These are phyloP conservation scores for Dothidotthia symphoricarpi DNA, from an alignment of 2,329 filamentous ascomycete genomes.

Conservation along the genomic window DNA sequence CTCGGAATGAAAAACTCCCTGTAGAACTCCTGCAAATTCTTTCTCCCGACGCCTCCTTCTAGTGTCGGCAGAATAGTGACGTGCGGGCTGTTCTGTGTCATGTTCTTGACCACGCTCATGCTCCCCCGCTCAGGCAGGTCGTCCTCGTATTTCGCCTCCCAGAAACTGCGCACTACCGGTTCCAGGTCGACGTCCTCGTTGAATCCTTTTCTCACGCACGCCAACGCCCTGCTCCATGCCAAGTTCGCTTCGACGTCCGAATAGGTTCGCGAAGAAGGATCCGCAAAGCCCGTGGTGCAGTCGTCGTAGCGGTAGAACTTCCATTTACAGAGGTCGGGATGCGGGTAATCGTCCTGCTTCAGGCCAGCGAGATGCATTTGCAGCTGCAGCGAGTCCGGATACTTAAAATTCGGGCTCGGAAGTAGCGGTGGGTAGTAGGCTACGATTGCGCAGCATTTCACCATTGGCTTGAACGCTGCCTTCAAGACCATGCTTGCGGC, in stretches of 20 bases:
- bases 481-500: conserved; percentile 45
- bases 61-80: conserved; percentile 45
- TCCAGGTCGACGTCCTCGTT: conserved; percentile 40
- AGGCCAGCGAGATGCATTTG: conserved; percentile 44
- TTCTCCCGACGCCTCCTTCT: conserved; percentile 45
- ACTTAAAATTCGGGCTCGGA: conserved; percentile 39
- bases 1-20: conserved; percentile 55
- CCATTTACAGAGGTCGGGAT: conserved; percentile 39
- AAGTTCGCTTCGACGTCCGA: conserved; percentile 44
- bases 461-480: conserved; percentile 42
- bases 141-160: conserved; percentile 36
- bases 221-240: conserved; percentile 46
- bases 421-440: conserved; percentile 46
- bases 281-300: conserved; percentile 44
- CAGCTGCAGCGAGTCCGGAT: conserved; percentile 40
- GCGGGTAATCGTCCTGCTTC: conserved; percentile 29
- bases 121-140: conserved; percentile 32
- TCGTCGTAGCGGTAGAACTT: conserved; percentile 43
- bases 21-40: conserved; percentile 53
- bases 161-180: conserved; percentile 33
- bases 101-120: conserved; percentile 30
- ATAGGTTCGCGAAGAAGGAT: conserved; percentile 41
- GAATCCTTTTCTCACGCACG: conserved; percentile 38
- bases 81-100: conserved; percentile 37
- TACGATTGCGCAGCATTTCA: conserved; percentile 43